A percentile compares a stretch with the other conserved stretches of the same genome.
These are phyloP conservation scores for Colletotrichum euphorbiae DNA, from an alignment of 2,329 filamentous ascomycete species.

Conservation along the genomic window DNA sequence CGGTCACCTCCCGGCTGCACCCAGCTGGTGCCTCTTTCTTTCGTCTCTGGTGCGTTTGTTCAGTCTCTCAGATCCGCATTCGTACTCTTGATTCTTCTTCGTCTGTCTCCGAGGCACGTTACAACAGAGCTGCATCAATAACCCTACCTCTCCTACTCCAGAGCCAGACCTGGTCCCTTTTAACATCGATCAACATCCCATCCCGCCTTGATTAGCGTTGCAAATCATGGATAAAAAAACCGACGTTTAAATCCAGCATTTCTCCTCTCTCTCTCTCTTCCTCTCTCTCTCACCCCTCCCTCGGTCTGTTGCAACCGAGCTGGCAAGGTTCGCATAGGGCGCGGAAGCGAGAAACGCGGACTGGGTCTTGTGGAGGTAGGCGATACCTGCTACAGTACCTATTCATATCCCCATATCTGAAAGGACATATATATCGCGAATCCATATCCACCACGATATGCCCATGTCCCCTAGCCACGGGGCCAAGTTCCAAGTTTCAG, in stretches of 20 bases:
- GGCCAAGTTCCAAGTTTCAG: too few relatives aligned
- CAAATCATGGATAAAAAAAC: conserved; percentile 9
- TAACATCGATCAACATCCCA: conserved; percentile 3
- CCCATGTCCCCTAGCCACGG: too few relatives aligned
- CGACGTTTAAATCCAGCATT: conserved; percentile 1
- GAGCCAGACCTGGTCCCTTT: neutral
- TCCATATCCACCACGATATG: too few relatives aligned
- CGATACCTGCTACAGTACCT: too few relatives aligned
- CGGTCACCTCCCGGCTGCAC: conserved; percentile 16
- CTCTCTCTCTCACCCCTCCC: neutral
- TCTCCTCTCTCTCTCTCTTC: too few relatives aligned
- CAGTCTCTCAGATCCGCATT: neutral
- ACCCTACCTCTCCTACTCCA: neutral
- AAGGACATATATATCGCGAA: too few relatives aligned
- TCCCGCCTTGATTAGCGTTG: neutral
- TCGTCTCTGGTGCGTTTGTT: neutral
- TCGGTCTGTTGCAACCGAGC: conserved; percentile 33
- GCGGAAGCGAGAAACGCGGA: neutral
- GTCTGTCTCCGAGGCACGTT: conserved; percentile 2
- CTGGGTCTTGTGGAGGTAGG: too few relatives aligned
- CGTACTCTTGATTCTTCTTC: too few relatives aligned
- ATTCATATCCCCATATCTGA: too few relatives aligned
- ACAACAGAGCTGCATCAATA: neutral
- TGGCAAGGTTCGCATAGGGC: conserved; percentile 18
- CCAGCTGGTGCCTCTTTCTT: conserved; percentile 5